Evolutionary conservation across 129 eudicot species (phyloP), one percentile per base, ranked within the genome.

Genomic region (Flaveria ramosissima): DNA sequence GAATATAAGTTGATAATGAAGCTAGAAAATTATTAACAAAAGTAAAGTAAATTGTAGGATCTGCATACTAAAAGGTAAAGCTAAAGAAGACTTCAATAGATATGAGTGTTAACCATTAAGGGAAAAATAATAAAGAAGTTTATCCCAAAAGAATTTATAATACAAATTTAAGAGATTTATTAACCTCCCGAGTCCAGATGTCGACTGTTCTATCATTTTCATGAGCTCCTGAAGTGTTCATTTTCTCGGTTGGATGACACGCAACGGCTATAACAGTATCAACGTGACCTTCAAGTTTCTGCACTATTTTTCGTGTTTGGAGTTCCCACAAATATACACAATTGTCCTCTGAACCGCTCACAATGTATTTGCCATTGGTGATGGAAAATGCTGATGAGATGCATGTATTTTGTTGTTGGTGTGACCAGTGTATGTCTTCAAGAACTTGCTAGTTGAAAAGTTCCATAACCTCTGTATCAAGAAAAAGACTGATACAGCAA

Each of bases 321-420:
- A 93, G 96, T 73, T 93, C 98, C 98, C 98, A 90, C 61, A 93
- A 72, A 79, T 90, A 93, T 19, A 93, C 92, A 75, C 92, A 88
- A 43, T 88, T 88, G 76, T 93, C 98, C 84, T 93, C 98, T 0
- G 96, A 93, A 1, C 98, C 98, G 48, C 97, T 87, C 27, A 90
- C 92, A 23, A 93, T 88, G 79, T 88, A 88, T 77, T 90, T 93
- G 73, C 97, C 97, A 56, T 90, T 93, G 19, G 98, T 90, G 74
- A 88, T 75, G 2, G 98, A 93, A 79, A 93, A 90, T 63, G 92
- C 77, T 10, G 98, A 80, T 4, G 97, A 85, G 39, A 90, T 82
- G 89, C 97, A 93, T n/a, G 83, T 85, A 93, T 50, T 85, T 90
- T 19, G 97, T 88, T 88, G 82, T 90, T 93, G 16, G 73, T 86